Evolutionary conservation across 768 basidiomycete species (phyloP), one percentile per base, ranked within the genome.

Genomic region (Lactarius sp.): DNA sequence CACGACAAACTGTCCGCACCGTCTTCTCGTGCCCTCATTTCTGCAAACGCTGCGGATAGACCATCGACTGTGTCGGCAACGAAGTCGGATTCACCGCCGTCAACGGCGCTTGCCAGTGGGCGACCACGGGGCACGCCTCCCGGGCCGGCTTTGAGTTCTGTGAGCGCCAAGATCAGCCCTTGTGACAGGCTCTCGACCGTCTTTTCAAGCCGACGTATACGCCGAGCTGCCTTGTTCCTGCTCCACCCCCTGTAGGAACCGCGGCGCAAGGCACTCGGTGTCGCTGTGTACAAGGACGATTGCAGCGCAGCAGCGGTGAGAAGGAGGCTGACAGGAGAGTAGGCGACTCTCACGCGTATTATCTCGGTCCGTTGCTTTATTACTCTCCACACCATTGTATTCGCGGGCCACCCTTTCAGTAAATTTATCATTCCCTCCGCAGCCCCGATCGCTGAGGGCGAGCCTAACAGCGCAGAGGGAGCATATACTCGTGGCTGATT

Each of bases 121-220:
- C 31, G 46, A 22, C 37, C 52, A n/a, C 34, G 10, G 34, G 16
- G 18, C n/a, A 33, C 22, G 27, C 1, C 49, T 37, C 36, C 34
- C 27, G 27, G 27, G 27, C 27, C 27, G 6, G 52, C 37, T 16
- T 39, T 53, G 36, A 37, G 60, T 44, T 44, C 52, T 2, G 44
- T 54, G 42, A 53, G 56, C 6, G 62, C 62, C 22, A 63, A 13
- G 22, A 58, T 41, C 36, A 59, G 12, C 6, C 42, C 61, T 9
- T 58, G 56, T 8, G 61, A 62, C 34, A 58, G 34, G 14, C 51
- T 46, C 41, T 63, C 56, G 16, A 59, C 36, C 18, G 56, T 59
- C 56, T 59, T 59, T 14, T 63, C 56, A 7, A 63, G 52, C 31
- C 44, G 34, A 6, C 34, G 62, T 12, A 63, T 33, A 37, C 60